Evolutionary conservation across 768 basidiomycete genomes (phyloP).

Genomic region (Pleurotus platypus): DNA sequence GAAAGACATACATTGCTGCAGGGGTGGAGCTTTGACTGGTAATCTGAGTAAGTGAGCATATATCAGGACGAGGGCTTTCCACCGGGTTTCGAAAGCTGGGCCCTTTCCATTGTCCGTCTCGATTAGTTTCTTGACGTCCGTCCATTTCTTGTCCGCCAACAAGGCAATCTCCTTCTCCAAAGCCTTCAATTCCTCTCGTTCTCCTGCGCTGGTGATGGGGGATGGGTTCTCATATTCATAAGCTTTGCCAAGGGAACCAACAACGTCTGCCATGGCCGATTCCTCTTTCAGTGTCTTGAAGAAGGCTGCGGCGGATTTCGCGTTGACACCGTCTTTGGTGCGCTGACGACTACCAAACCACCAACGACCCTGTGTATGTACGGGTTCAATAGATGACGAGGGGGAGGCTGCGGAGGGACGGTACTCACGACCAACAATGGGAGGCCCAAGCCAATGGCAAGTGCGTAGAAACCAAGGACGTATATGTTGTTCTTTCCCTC

Average conservation of each 20-base stretch:
- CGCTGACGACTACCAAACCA: slow-evolving; percentile 91
- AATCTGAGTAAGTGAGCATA: slow-evolving; percentile 84
- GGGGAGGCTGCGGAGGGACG: not conserved
- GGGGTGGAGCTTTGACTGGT: slow-evolving; percentile 42
- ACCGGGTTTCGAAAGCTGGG: slow-evolving; percentile 33
- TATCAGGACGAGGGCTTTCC: slow-evolving; percentile 66
- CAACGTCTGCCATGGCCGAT: slow-evolving; percentile 65
- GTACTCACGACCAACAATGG: slow-evolving; percentile 75
- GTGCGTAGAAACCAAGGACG: slow-evolving; percentile 84
- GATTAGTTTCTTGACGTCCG: slow-evolving; percentile 39
- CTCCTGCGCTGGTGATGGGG: slow-evolving; percentile 20
- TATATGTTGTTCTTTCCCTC: slow-evolving; percentile 88
- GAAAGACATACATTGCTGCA: slow-evolving; percentile 59
- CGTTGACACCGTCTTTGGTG: slow-evolving; percentile 90
- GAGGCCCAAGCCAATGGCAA: slow-evolving; percentile 83
- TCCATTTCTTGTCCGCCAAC: slow-evolving; percentile 53
- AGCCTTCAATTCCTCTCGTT: slow-evolving; percentile 37
- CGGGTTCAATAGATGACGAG: not conserved
- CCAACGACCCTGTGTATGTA: slow-evolving; percentile 72
- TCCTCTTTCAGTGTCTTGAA: slow-evolving; percentile 87
- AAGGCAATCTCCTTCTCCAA: slow-evolving; percentile 50
- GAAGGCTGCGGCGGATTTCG: slow-evolving; percentile 77
- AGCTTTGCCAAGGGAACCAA: slow-evolving; percentile 66
- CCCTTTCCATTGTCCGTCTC: slow-evolving; percentile 19
- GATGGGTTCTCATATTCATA: slow-evolving; percentile 55